Base-by-base conservation (phyloP, 2,329 filamentous ascomycete species). In the Cladorrhinum sp. region DNA sequence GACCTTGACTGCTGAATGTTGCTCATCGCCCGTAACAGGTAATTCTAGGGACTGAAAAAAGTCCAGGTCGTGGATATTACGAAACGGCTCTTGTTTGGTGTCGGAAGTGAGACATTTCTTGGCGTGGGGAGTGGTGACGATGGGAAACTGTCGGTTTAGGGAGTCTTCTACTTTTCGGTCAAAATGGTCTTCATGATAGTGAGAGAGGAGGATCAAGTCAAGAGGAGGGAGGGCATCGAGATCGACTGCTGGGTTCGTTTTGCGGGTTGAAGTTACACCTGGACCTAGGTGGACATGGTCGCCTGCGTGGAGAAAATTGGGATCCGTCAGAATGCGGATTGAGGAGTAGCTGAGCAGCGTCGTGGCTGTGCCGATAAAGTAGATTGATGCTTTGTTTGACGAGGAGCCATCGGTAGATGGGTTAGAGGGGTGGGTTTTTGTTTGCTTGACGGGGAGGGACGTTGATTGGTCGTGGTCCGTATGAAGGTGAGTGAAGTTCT, bases 211-310 rank as follows among this genome's bases (percentile, higher is more conserved):
- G 2, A 89, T 78, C 0, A 77, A 74, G 68, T 89, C 84, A 20
- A 89, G 77, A 1, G 78, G 75, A 1, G 86, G 86, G 1, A 89
- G 74, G 25, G 84, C 76, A 52, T 85, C 77, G 4, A 89, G 69
- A 59, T 87, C 80, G 16, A 89, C 76, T 0, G 83, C 83, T 22
- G 85, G 85, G 63, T 89, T 81, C 0, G 81, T 87, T 23, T 73
- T 71, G 1, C 85, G 76, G 23, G 76, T 77, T 1, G 77, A 81
- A 1, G 77, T 81, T 1, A 88, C 84, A 1, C 85, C 85, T 0
- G 86, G 85, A 0, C 85, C 86, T 1, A 89, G 79, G 69, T 89
- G 85, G 8, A 89, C 85, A 65, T 88, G 83, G 66, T 88, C 85
- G 29, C 85, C 85, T 1, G 80, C 80, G 66, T 87, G 86, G 0